Conservation (phyloP, 73 alveolate genomes). For the Symbiodinium natans region DNA sequence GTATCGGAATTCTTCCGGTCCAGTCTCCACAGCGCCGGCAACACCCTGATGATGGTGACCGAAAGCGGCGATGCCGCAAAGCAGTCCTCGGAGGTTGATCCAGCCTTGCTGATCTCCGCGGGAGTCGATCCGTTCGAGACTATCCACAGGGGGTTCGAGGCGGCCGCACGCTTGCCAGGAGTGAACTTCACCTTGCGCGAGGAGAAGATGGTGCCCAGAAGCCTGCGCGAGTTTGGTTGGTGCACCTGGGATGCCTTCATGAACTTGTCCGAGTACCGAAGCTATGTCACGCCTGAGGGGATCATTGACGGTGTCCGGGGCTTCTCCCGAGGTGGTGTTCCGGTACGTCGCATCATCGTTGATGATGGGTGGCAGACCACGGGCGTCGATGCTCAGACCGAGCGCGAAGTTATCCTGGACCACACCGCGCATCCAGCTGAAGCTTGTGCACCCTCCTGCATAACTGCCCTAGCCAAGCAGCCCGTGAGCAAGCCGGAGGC, state of each 20-base stretch:
- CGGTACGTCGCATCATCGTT: slow-evolving; percentile 15
- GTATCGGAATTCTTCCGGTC: slow-evolving; percentile 11
- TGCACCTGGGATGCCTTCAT: slow-evolving; percentile 63
- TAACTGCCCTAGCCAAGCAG: not conserved
- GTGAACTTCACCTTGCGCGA: slow-evolving; percentile 8
- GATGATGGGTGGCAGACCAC: slow-evolving; percentile 55
- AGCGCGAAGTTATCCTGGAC: slow-evolving; percentile 25
- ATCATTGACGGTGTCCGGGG: slow-evolving; percentile 9
- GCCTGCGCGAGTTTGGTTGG: slow-evolving; percentile 6
- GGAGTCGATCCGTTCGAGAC: slow-evolving; percentile 33
- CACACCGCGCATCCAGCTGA: not conserved
- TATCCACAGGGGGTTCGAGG: not conserved
- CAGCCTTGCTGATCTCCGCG: slow-evolving; percentile 18
- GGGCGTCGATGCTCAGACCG: slow-evolving; percentile 25
- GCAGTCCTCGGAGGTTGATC: slow-evolving; percentile 16
- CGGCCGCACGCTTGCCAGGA: slow-evolving; percentile 14
- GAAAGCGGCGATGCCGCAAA: not conserved
- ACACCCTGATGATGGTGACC: not conserved
- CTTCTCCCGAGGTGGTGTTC: slow-evolving; percentile 35
- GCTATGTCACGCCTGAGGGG: slow-evolving; percentile 31
- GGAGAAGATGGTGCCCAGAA: not conserved
- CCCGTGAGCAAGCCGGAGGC: not conserved
- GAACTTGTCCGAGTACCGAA: slow-evolving; percentile 21
- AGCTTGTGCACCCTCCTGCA: slow-evolving; percentile 18
- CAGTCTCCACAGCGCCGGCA: not conserved